Evolutionary conservation across 2,329 filamentous ascomycete species (phyloP), one percentile per base, ranked within the genome.

Genomic region (Hymenoscyphus scutula): DNA sequence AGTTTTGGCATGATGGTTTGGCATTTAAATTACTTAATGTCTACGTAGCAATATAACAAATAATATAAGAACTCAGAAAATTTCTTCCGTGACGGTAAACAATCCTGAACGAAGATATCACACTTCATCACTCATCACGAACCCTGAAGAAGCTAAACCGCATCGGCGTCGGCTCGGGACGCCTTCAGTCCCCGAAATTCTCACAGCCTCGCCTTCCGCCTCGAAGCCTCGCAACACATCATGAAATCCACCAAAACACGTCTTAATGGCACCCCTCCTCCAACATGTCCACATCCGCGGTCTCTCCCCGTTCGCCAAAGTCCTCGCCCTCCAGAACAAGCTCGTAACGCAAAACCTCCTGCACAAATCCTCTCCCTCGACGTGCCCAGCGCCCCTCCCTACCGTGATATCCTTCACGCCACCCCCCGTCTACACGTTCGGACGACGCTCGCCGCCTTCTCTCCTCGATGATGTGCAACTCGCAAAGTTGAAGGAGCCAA

Each of bases 401-500:
- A 86, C 85, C 34, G 81, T 98, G 67, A 81, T 98, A 66, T 92
- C 91, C 67, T 95, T 96, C 76, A 88, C 91, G 60, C 90, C 92
- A 56, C 78, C 82, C 37, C 92, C 93, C 1, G 91, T 92, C 55
- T 97, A 95, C 77, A 97, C 94, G 15, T 89, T 93, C 67, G 95
- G 95, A 60, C 89, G 94, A 5, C 89, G 95, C 34, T 75, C 74
- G 74, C 77, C 2, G 76, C 90, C 2, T 77, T 79, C 1, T 58
- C 71, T 0, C 68, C 71, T 1, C 83, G 88, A 68, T 75, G 78
- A 1, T 72, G 41, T 3, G 19, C n/a, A 48, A 19, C 23, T 48
- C 11, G 41, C n/a, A 7, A 48, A 25, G 7, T 23, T 48, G n/a
- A 48, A 25, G 19, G 41, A 48, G 41, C 6, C 6, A 10, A 11